Evolutionary conservation across 2,329 filamentous ascomycete species (phyloP).

Genomic region (Pleomassaria siparia): DNA sequence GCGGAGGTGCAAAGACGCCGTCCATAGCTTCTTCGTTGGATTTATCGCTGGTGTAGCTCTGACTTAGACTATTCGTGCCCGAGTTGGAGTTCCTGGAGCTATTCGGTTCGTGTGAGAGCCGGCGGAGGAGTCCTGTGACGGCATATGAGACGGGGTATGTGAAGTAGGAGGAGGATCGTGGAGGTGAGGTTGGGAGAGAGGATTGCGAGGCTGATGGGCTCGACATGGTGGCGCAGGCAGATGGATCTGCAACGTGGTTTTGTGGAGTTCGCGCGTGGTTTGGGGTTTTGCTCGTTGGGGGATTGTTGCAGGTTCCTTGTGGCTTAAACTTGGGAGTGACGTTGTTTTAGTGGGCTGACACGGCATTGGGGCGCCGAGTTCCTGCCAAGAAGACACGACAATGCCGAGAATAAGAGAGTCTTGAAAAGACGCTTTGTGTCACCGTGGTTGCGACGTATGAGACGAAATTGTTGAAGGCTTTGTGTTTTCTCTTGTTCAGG

Average conservation of each 20-base stretch:
- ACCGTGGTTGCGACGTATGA: no score
- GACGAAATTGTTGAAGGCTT: no score
- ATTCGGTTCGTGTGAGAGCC: constrained; percentile 49
- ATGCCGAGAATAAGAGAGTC: not conserved
- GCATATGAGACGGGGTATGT: constrained; percentile 54
- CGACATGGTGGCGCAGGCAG: constrained; percentile 35
- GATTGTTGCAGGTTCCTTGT: constrained; percentile 4
- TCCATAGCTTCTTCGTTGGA: constrained; percentile 42
- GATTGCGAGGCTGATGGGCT: constrained; percentile 21
- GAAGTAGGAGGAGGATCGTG: constrained; percentile 46
- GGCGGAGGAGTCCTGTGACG: constrained; percentile 49
- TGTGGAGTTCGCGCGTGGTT: not conserved
- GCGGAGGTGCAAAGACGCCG: constrained; percentile 62
- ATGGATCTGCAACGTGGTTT: not conserved
- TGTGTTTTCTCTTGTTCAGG: constrained; percentile 14
- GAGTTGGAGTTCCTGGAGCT: constrained; percentile 8
- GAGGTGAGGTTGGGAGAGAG: constrained; percentile 15
- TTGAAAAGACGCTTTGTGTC: no score
- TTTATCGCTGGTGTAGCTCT: constrained; percentile 43
- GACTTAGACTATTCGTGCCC: constrained; percentile 20
- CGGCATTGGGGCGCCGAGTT: constrained; percentile 1
- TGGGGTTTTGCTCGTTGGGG: not conserved
- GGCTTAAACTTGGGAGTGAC: constrained; percentile 4
- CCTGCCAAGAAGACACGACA: not conserved
- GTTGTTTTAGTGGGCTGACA: constrained; percentile 6